Conservation (phyloP, 2,329 filamentous ascomycete genomes). For the Phyllosticta capitalensis region DNA sequence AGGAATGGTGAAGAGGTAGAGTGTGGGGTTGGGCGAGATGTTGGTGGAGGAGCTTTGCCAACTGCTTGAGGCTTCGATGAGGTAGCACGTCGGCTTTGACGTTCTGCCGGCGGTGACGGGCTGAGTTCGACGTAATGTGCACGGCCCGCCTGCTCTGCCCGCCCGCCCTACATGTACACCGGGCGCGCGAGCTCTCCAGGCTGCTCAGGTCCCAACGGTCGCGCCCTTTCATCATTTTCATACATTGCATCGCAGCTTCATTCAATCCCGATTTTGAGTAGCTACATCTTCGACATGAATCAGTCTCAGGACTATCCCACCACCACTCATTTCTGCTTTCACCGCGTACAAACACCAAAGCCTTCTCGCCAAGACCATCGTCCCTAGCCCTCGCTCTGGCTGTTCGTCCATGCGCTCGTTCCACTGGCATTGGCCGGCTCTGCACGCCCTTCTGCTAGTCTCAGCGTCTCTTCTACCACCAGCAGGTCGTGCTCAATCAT, state of each 20-base stretch:
- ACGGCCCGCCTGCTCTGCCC: too few species aligned
- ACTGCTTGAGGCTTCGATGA: constrained; percentile 13
- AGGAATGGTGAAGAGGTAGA: constrained; percentile 3
- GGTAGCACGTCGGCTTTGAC: background rate
- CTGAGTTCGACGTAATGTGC: too few species aligned
- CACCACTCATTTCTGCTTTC: too few species aligned
- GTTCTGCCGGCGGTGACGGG: background rate
- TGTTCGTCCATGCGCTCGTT: constrained; percentile 16
- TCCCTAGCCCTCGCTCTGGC: background rate
- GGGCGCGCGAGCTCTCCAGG: too few species aligned
- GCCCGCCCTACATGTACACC: too few species aligned
- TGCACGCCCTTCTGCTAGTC: constrained; percentile 25
- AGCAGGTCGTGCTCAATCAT: constrained; percentile 48
- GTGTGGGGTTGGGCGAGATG: constrained; percentile 12
- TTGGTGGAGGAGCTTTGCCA: constrained; percentile 11
- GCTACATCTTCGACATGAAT: too few species aligned
- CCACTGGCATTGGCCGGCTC: constrained; percentile 24
- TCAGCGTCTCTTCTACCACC: constrained; percentile 32
- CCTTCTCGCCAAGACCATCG: background rate
- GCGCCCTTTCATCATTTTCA: too few species aligned
- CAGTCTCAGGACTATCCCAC: too few species aligned
- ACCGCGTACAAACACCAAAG: too few species aligned
- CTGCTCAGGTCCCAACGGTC: too few species aligned
- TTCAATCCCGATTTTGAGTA: too few species aligned
- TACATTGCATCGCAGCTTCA: too few species aligned